phyloP scores from a whole-genome alignment of 352 stramenopile species.

The Pseudoperonospora humuli region DNA sequence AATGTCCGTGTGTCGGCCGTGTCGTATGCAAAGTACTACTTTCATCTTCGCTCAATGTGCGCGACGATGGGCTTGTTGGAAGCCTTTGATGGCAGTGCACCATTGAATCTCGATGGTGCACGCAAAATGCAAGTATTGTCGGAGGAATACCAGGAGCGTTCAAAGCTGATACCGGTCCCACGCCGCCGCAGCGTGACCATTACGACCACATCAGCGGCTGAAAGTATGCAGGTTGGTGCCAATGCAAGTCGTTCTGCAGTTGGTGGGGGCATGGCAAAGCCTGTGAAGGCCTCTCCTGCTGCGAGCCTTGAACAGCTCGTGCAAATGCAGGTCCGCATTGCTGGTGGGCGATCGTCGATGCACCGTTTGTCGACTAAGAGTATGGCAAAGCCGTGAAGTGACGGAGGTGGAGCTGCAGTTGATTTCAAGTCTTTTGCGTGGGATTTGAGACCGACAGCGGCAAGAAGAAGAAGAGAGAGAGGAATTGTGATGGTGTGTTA shows the following conservation, averaged over 20 bases:
- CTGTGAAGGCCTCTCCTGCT: constrained; percentile 44
- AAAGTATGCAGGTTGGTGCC: constrained; percentile 20
- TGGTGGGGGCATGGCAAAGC: constrained; percentile 9
- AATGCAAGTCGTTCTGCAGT: constrained; percentile 13
- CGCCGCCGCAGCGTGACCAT: constrained; percentile 77
- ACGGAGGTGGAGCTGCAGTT: constrained; percentile 8
- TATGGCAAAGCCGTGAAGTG: constrained; percentile 24
- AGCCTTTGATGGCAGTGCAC: constrained; percentile 67
- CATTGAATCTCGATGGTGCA: constrained; percentile 72
- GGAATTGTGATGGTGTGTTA: constrained; percentile 12
- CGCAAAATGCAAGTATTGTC: constrained; percentile 85
- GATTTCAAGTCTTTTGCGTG: no score
- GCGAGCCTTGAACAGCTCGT: constrained; percentile 79
- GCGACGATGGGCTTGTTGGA: constrained; percentile 80
- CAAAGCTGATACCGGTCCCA: constrained; percentile 62
- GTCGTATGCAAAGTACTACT: constrained; percentile 94
- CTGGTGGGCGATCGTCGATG: constrained; percentile 45
- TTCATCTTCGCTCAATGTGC: constrained; percentile 92
- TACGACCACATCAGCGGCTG: constrained; percentile 41
- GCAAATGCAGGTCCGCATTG: constrained; percentile 73
- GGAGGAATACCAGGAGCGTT: constrained; percentile 80
- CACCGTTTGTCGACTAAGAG: constrained; percentile 42
- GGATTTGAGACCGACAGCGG: no score
- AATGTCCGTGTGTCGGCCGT: constrained; percentile 82
- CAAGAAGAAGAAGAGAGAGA: constrained; percentile 2